phyloP scores from a whole-genome alignment of 2,329 filamentous ascomycete species.

The Karstenula rhodostoma region DNA sequence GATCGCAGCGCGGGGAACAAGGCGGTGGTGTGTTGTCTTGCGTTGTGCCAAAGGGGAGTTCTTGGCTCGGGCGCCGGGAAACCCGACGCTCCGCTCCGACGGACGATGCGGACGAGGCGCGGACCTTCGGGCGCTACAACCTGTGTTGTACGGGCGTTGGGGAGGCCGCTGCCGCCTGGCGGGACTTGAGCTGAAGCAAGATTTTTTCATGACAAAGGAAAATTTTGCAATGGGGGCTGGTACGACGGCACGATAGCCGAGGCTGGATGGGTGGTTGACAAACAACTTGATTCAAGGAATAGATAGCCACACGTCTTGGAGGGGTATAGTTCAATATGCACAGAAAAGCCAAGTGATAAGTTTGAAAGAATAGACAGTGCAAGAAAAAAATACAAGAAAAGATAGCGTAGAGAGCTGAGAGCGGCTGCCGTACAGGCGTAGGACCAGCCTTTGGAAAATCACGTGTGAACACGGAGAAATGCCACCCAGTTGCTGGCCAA shows the following conservation, averaged over 20 bases:
- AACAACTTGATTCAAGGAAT: conserved; percentile 3
- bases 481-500: background rate
- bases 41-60: no score
- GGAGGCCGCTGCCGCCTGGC: no score
- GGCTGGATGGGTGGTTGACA: background rate
- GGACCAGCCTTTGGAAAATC: conserved; percentile 3
- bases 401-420: conserved; percentile 7
- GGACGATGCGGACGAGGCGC: conserved; percentile 10
- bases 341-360: conserved; percentile 5
- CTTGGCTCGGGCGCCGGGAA: conserved; percentile 2
- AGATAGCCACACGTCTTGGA: conserved; percentile 8
- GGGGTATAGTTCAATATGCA: conserved; percentile 13
- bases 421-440: conserved; percentile 8
- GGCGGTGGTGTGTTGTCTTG: background rate
- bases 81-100: background rate
- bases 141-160: background rate
- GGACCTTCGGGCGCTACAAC: conserved; percentile 2
- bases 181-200: background rate
- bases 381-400: background rate
- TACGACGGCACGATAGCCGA: background rate
- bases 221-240: background rate
- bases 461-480: conserved; percentile 2
- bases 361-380: background rate
- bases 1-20: background rate
- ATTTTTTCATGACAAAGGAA: background rate